Evolutionary conservation across 306 rosid species (phyloP), one percentile per base, ranked within the genome.

Genomic region (Cucurbita pepo): DNA sequence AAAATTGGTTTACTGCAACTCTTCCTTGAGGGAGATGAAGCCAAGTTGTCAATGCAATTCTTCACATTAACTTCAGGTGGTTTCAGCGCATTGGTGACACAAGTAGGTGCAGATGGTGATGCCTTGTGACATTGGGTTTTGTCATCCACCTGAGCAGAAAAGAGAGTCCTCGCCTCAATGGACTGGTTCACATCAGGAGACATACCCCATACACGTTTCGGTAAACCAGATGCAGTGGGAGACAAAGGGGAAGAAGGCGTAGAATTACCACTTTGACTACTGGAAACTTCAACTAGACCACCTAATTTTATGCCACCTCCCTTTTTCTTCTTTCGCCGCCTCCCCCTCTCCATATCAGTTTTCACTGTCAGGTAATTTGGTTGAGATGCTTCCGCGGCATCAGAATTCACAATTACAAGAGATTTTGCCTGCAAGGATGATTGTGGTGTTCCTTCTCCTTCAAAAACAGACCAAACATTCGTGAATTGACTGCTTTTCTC

Each of bases 241-340:
- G 98, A 94, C 76, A 86, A 53, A 1, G 98, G 98, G 53, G 97
- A 94, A 10, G 97, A 90, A 72, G 98, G 98, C 18, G 98, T 94
- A 53, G 98, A 94, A 40, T 88, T 94, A 81, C 97, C 98, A 80
- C 98, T 94, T 59, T 90, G 97, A 75, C 98, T 93, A 57, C 98
- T 93, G 22, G 98, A 88, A 83, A 86, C 97, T 85, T 93, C 98
- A 48, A 86, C 82, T 40, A 88, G 67, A 47, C 87, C 80, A 9
- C 81, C 54, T 55, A 87, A 44, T 61, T 86, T 93, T 40, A 86
- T 76, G 61, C 85, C 83, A 1, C 77, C 81, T 77, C 84, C 81
- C 81, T 85, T 94, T 75, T 86, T 89, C 87, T 82, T 94, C 85
- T 76, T 87, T 40, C 90, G 82, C 76, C 89, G 84, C 78, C 87